These are phyloP conservation scores for Haplosporangium gracile DNA, from an alignment of 192 early-diverging fungal genomes.

Conservation along the genomic window DNA sequence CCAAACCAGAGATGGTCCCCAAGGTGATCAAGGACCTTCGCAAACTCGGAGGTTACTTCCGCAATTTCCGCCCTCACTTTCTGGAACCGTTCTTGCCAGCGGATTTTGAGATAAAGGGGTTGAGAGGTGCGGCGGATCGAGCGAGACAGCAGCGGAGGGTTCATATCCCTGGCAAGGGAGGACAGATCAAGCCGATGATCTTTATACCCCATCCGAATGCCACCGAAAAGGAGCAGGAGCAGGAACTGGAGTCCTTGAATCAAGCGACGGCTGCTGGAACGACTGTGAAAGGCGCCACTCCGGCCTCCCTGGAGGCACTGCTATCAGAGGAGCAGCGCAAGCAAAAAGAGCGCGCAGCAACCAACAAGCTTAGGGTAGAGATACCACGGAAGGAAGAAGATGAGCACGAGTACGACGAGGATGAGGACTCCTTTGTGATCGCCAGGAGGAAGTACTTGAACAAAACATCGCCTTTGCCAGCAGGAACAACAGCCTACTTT, in stretches of 20 bases:
- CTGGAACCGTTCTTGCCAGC: conserved; percentile 46
- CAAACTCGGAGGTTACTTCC: conserved; percentile 62
- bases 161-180: conserved; percentile 38
- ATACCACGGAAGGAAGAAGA: background rate
- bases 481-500: conserved; percentile 34
- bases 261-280: conserved; percentile 1
- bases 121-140: background rate
- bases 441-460: conserved; percentile 15
- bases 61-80: conserved; percentile 53
- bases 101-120: conserved; percentile 27
- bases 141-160: conserved; percentile 19
- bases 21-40: conserved; percentile 53
- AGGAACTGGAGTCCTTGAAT: conserved; percentile 29
- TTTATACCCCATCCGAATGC: conserved; percentile 54
- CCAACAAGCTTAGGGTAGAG: background rate
- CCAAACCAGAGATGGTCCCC: conserved; percentile 54
- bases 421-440: conserved; percentile 38
- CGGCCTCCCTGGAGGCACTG: background rate
- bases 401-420: conserved; percentile 24
- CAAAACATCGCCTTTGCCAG: conserved; percentile 39
- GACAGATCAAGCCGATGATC: conserved; percentile 47
- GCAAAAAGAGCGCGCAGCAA: background rate
- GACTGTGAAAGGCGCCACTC: no score
- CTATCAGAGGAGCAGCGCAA: background rate
- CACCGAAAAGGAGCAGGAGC: conserved; percentile 38